Base-by-base conservation (phyloP, 202 grass and related monocot genomes). In the Setaria viridis region DNA sequence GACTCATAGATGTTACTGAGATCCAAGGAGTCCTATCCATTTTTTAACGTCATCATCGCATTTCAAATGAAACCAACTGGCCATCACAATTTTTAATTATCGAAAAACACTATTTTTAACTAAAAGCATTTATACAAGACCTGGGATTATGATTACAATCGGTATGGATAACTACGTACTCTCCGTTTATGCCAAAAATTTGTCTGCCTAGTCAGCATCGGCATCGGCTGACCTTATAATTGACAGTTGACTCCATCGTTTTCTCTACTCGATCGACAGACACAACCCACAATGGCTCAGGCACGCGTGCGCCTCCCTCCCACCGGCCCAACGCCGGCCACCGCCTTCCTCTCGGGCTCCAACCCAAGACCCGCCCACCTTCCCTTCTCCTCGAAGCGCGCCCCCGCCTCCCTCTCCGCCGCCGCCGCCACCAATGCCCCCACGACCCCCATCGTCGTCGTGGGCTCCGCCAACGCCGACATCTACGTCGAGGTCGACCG, bases 401-500 rank as follows among this genome's bases (percentile, higher is more conserved):
- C 19, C 9, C 56, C 43, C 12, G 25, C 76, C 21, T 79, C 85
- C 60, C 37, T 84, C 74, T 45, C 70, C 57, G 68, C 80, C 56
- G 47, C 85, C 12, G 60, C 57, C 41, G 37, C 64, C 35, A 62
- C 70, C 47, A 80, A 81, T 80, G 67, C 37, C 6, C 69, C 72
- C 29, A 39, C 76, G 6, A 41, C 70, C 15, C 82, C 92, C 25
- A 90, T 99, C 82, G 94, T 96, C 76, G 87, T 99, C 58, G 94
- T 96, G 60, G 93, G 97, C 47, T 99, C 97, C 25, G 93, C 94
- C 77, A 99, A 99, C 87, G 97, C 97, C 62, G 93, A 99, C 87
- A 99, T 99, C 77, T 99, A 99, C 73, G 93, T 96, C 60, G 93
- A 99, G 88, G 90, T 99, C 73, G 85, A 99, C 35, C 92, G 93